Evolutionary conservation across 805 yeast genomes (phyloP), one percentile per base, ranked within the genome.

Genomic region (Kodamaea laetipori): DNA sequence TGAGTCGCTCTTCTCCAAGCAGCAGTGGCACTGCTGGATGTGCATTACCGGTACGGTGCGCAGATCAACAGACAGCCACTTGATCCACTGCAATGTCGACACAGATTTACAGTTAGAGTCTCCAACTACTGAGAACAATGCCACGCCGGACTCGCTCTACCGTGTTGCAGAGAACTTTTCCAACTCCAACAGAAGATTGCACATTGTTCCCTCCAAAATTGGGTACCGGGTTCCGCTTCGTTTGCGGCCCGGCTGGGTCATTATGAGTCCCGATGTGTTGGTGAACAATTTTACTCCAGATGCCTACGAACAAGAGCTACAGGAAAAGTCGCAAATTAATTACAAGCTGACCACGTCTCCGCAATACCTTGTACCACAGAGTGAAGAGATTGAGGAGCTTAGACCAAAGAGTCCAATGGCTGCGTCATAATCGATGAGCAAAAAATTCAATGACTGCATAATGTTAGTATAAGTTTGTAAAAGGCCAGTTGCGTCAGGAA

Each of bases 21-120:
- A 86, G 63, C 94, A 86, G 64, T 90, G 97, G 96, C 97, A 92
- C 65, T 90, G 97, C 56, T 86, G 96, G 86, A 90, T 90, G 97
- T 92, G 97, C 54, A 86, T 90, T 41, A 90, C 96, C 2, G 97
- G 97, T 2, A 90, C 97, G 0, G 92, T 90, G 6, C 74, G 96
- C 57, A 76, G 97, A 55, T 80, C 95, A 2, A 80, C 82, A 0
- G 97, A 90, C 64, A 77, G 78, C 10, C 90, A 87, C 61, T 71
- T 90, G 46, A 90, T 90, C 48, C 95, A 90, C 60, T 92, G 97
- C 66, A 90, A 90, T 57, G 80, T 90, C 30, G 95, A 90, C 56
- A 90, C 97, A 0, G 97, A 90, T 63, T 71, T 90, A 39, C 82
- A 82, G 47, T 76, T 90, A 48, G 96, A 89, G 57, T 51, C 55